Evolutionary conservation across 2,329 filamentous ascomycete genomes (phyloP).

Genomic region (Neopestalotiopsis sp.): DNA sequence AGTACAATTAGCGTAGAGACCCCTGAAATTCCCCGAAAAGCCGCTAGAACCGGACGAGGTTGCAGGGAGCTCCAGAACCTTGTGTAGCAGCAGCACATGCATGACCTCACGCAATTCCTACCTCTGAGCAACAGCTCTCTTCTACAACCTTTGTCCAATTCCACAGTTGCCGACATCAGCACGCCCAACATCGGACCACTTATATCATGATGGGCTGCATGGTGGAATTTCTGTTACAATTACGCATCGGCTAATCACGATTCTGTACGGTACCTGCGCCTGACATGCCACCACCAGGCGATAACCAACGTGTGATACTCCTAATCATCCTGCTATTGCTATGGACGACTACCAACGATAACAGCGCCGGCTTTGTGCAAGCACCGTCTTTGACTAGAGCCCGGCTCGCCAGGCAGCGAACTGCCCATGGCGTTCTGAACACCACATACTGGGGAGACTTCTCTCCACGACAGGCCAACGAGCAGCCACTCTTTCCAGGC

Average conservation of each 20-base stretch:
- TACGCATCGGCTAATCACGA: conserved; percentile 2
- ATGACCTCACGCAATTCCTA: conserved; percentile 10
- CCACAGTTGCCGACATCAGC: background rate
- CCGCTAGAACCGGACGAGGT: background rate
- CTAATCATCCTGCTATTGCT: conserved; percentile 49
- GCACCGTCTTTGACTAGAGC: conserved; percentile 47
- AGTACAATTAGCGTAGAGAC: background rate
- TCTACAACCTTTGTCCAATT: background rate
- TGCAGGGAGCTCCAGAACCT: conserved; percentile 1
- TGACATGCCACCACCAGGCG: conserved; percentile 53
- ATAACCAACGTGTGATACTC: conserved; percentile 49
- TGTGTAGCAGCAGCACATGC: background rate
- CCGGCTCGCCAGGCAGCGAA: conserved; percentile 56
- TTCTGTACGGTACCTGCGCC: background rate
- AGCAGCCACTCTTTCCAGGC: conserved; percentile 29
- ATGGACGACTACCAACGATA: conserved; percentile 50
- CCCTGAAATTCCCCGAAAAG: conserved; percentile 9
- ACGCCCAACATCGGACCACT: background rate
- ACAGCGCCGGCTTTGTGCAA: conserved; percentile 45
- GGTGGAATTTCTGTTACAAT: background rate
- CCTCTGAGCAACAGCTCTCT: background rate
- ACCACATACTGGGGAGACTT: conserved; percentile 66
- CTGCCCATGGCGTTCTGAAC: conserved; percentile 59
- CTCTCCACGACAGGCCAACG: conserved; percentile 42
- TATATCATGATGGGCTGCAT: background rate